phyloP scores from a whole-genome alignment of 208 protist genomes.

The Crithidia thermophila region DNA sequence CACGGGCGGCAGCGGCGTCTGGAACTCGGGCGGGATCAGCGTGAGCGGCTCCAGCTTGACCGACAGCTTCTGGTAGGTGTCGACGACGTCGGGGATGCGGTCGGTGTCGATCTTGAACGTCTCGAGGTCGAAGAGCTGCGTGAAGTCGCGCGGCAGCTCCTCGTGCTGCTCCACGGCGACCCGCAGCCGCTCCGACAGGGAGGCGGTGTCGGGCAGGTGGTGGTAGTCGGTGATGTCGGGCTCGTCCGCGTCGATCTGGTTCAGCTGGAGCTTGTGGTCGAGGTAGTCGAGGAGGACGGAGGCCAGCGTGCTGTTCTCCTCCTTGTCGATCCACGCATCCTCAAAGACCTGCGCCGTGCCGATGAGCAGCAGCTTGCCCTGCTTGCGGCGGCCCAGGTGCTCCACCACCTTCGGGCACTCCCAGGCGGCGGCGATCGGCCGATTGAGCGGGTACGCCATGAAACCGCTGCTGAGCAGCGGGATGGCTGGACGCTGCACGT shows the following conservation, averaged over 20 bases:
- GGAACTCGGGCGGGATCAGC: conserved; percentile 96
- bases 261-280: conserved; percentile 86
- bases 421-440: conserved; percentile 89
- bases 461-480: conserved; percentile 95
- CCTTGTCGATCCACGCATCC: conserved; percentile 93
- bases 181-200: conserved; percentile 91
- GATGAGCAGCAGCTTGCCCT: conserved; percentile 92
- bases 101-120: conserved; percentile 96
- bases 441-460: conserved; percentile 96
- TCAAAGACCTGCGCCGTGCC: conserved; percentile 92
- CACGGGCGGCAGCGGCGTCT: conserved; percentile 94
- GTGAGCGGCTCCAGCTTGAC: conserved; percentile 95
- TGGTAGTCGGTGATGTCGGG: conserved; percentile 96
- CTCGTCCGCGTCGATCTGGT: conserved; percentile 95
- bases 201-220: conserved; percentile 94
- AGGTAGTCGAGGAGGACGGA: conserved; percentile 91
- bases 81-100: conserved; percentile 93
- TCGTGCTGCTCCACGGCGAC: conserved; percentile 96
- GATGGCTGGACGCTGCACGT: conserved; percentile 93
- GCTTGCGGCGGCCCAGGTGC: conserved; percentile 72
- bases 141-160: conserved; percentile 95
- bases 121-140: conserved; percentile 91
- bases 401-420: conserved; percentile 71
- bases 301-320: conserved; percentile 92
- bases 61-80: conserved; percentile 89